Evolutionary conservation across 371 early-diverging fungal genomes (phyloP), one percentile per base, ranked within the genome.

Genomic region (Apophysomyces sp.): DNA sequence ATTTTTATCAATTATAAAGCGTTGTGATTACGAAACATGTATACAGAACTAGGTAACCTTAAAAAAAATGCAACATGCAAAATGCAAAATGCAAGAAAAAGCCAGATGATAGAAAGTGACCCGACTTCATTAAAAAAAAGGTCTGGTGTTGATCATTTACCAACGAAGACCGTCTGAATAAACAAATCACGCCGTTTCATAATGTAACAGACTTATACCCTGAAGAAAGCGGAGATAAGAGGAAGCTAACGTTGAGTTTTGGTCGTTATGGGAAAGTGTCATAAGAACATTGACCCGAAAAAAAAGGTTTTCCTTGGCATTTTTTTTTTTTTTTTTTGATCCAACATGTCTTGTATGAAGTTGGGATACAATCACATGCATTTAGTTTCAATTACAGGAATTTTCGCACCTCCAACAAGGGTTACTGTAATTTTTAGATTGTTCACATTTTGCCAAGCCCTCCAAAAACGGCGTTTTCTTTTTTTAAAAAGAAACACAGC

Each of bases 381-480:
- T 44, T 44, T 21, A 16, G 21, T 3, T 44, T 18, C 49, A 44
- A 44, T 44, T 44, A 44, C 49, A 44, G 49, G 49, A 21, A 44
- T 21, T 44, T 44, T 44, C 21, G n/a, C 51, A 30, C 21, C 34
- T 30, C 4, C 41, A 31, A 24, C 59, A 51, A 59, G 26, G 16
- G 32, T 28, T 16, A 15, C 24, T 16, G 28, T n/a, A 39, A 16
- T 39, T 37, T 18, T 28, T 39, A 12, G 26, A 21, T 13, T 44
- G 49, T 44, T 44, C 49, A 44, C 49, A 44, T 44, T 44, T 44
- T 44, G 49, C 49, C 49, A 44, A 44, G 49, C 49, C 49, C 49
- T 44, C 49, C 24, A 44, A 44, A 44, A 21, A 16, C 18, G 49
- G 49, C 21, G 16, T 21, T 44, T 44, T 44, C 49, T 44, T 44